A percentile compares a stretch with the other conserved stretches of the same genome.
Evolutionary conservation across 371 early-diverging fungal genomes (phyloP).

Genomic region (Mucor circinelloides): DNA sequence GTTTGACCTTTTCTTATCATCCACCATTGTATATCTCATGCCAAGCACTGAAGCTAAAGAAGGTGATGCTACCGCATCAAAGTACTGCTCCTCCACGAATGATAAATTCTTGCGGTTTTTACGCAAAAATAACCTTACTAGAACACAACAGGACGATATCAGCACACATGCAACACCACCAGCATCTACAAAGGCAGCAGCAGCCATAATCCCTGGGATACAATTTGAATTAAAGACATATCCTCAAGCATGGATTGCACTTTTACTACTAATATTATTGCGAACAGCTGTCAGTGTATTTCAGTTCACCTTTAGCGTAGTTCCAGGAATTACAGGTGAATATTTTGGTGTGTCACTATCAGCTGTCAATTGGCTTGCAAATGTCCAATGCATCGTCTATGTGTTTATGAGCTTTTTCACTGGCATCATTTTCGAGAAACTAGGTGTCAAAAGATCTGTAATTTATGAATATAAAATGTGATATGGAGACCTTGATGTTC

Average conservation of each 20-base stretch:
- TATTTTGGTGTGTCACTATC: slow-evolving; percentile 29
- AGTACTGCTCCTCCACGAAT: not conserved
- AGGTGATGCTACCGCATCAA: not conserved
- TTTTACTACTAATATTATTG: slow-evolving; percentile 29
- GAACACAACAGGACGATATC: not conserved
- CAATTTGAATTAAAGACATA: slow-evolving; percentile 27
- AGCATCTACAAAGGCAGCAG: not conserved
- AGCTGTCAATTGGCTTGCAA: slow-evolving; percentile 42
- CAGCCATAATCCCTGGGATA: not conserved
- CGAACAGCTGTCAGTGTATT: slow-evolving; percentile 36
- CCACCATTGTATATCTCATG: not conserved
- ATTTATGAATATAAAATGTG: slow-evolving; percentile 2
- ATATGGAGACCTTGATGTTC: not conserved
- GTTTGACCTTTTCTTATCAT: not conserved
- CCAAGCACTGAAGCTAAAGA: not conserved
- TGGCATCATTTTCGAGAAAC: slow-evolving; percentile 34
- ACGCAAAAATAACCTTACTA: not conserved
- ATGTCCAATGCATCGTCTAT: slow-evolving; percentile 34
- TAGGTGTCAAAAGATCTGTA: slow-evolving; percentile 42
- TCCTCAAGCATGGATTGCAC: slow-evolving; percentile 40
- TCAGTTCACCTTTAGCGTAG: slow-evolving; percentile 38
- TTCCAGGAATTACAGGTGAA: slow-evolving; percentile 28
- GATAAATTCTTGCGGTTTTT: not conserved
- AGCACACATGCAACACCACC: not conserved
- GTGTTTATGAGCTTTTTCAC: slow-evolving; percentile 35